Percentiles rank a stretch among this genome's conserved stretches.
Conservation (phyloP, 2,329 filamentous ascomycete species). For the Nectriaceae sp. region DNA sequence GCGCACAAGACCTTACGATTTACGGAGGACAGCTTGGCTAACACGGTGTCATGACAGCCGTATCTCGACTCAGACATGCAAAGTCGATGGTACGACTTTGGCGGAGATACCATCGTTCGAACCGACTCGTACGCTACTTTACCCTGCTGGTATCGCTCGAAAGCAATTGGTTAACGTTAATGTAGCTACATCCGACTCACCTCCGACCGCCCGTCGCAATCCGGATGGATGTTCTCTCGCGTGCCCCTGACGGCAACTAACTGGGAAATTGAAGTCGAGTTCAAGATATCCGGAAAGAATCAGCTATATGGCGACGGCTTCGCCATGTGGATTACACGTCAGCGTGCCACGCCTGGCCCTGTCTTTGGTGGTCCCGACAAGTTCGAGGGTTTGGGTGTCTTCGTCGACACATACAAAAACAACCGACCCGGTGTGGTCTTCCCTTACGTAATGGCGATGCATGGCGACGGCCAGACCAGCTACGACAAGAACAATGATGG, state of each 20-base stretch:
- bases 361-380: conserved; percentile 88
- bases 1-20: conserved; percentile 20
- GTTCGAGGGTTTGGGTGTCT: conserved; percentile 93
- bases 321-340: conserved; percentile 96
- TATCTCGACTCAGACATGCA: conserved; percentile 98
- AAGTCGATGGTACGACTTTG: conserved; percentile 99
- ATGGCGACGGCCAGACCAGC: conserved; percentile 82
- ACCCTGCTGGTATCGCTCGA: conserved; percentile 5
- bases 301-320: conserved; percentile 95
- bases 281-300: conserved; percentile 87
- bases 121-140: conserved; percentile 61
- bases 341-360: conserved; percentile 75
- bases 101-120: conserved; percentile 86
- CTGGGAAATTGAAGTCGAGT: conserved; percentile 97
- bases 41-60: conserved; percentile 58
- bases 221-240: conserved; percentile 90
- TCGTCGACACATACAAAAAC: conserved; percentile 99
- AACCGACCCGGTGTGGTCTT: conserved; percentile 94
- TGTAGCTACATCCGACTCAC: conserved; percentile 87
- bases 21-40: conserved; percentile 17
- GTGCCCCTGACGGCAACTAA: conserved; percentile 96
- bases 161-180: conserved; percentile 24
- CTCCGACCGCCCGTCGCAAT: conserved; percentile 85
- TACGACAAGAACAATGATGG: conserved; percentile 97
- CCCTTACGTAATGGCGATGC: conserved; percentile 98